Evolutionary conservation across 106 monocot genomes (phyloP).

Genomic region (Apostasia shenzhenica): DNA sequence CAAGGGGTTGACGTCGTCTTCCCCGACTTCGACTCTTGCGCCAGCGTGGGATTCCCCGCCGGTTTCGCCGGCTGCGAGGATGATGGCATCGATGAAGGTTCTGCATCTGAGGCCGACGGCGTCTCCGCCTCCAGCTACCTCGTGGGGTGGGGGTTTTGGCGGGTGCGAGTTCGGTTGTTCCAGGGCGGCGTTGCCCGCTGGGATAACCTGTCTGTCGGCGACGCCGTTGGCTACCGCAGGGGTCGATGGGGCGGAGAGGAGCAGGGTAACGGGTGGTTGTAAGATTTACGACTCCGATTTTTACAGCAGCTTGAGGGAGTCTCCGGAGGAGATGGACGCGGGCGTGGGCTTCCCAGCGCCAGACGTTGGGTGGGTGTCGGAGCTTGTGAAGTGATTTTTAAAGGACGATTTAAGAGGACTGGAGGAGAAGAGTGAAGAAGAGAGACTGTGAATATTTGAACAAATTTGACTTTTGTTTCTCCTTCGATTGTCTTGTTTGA

Average conservation of each 20-base stretch:
- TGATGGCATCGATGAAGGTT: not conserved
- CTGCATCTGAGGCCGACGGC: not conserved
- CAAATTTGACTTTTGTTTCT: too few species aligned
- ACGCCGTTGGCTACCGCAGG: not conserved
- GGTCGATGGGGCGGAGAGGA: not conserved
- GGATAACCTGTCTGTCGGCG: not conserved
- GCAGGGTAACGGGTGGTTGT: too few species aligned
- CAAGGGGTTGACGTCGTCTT: conserved; percentile 20
- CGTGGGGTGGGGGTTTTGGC: not conserved
- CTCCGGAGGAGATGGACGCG: not conserved
- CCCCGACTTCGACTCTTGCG: conserved; percentile 26
- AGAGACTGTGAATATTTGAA: too few species aligned
- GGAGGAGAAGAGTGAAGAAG: too few species aligned
- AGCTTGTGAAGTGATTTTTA: conserved; percentile 6
- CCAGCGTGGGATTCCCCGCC: conserved; percentile 59
- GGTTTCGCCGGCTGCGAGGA: conserved; percentile 26
- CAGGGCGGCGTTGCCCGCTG: not conserved
- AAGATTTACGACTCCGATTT: too few species aligned
- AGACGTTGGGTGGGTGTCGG: conserved; percentile 9
- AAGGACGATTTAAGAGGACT: not conserved
- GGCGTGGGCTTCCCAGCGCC: not conserved
- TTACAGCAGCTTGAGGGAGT: too few species aligned
- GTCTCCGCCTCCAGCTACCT: not conserved
- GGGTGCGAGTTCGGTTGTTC: not conserved
- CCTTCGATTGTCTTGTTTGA: too few species aligned